phyloP scores from a whole-genome alignment of 1,139 yeast genomes.

The Kodamaea fungicola region DNA sequence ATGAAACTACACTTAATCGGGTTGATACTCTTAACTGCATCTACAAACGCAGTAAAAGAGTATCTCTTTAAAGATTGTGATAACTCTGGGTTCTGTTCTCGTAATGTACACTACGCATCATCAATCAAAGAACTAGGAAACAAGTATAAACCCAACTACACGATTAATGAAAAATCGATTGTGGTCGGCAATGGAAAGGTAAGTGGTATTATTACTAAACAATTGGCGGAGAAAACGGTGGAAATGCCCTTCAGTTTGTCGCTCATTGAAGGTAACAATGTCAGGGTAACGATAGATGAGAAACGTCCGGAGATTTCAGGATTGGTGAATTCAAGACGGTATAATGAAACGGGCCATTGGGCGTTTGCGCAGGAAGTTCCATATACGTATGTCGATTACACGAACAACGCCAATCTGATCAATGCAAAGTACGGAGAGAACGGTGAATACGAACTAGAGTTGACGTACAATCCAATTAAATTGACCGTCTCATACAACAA shows the following conservation, averaged over 20 bases:
- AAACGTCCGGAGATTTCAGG: conserved; percentile 19
- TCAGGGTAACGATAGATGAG: conserved; percentile 68
- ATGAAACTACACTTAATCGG: conserved; percentile 1
- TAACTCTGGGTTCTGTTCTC: conserved; percentile 79
- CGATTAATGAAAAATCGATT: conserved; percentile 44
- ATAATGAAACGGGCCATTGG: conserved; percentile 59
- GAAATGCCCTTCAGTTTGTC: conserved; percentile 56
- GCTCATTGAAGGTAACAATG: conserved; percentile 50
- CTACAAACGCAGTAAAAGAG: conserved; percentile 51
- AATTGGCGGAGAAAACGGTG: conserved; percentile 19
- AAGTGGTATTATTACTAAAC: conserved; percentile 48
- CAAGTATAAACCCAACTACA: conserved; percentile 47
- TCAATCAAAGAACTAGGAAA: conserved; percentile 29
- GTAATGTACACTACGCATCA: conserved; percentile 72
- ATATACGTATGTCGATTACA: conserved; percentile 8
- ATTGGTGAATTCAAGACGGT: conserved; percentile 42
- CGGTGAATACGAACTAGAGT: conserved; percentile 30
- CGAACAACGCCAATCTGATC: conserved; percentile 19
- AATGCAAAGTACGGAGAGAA: conserved; percentile 40
- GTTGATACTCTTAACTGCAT: conserved; percentile 1
- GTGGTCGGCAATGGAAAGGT: conserved; percentile 20
- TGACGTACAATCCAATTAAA: conserved; percentile 51
- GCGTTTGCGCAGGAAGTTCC: conserved; percentile 34
- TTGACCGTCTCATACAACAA: conserved; percentile 46
- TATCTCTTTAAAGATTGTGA: conserved; percentile 77